These are phyloP conservation scores for Paramecium pentaurelia DNA, from an alignment of 73 alveolate species.

Conservation along the genomic window DNA sequence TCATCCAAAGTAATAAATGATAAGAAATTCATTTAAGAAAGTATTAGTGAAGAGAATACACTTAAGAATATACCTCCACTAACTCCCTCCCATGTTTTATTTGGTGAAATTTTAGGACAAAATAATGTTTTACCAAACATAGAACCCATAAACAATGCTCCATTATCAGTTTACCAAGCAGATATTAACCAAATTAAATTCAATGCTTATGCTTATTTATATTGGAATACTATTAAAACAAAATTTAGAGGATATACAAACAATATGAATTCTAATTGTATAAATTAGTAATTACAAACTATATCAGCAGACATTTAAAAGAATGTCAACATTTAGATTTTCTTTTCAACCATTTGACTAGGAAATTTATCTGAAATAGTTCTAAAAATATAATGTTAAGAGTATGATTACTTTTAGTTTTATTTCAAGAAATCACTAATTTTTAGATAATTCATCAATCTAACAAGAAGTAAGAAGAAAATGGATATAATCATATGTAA, in stretches of 20 bases:
- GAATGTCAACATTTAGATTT: constrained; percentile 2
- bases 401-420: background rate
- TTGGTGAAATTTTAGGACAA: constrained; percentile 62
- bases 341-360: background rate
- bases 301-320: constrained; percentile 28
- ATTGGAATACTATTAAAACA: background rate
- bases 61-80: constrained; percentile 56
- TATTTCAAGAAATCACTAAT: constrained; percentile 32
- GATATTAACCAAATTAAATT: constrained; percentile 39
- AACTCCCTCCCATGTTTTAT: constrained; percentile 61
- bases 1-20: background rate
- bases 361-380: constrained; percentile 25
- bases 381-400: background rate
- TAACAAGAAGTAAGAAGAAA: background rate
- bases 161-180: constrained; percentile 60
- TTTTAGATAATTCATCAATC: constrained; percentile 6
- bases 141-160: constrained; percentile 62
- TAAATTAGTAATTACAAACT: background rate
- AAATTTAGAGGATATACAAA: constrained; percentile 59
- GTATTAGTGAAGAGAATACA: constrained; percentile 12
- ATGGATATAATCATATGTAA: background rate
- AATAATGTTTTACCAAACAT: constrained; percentile 52
- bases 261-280: constrained; percentile 21
- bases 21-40: background rate
- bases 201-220: constrained; percentile 37